Evolutionary conservation across 2,329 filamentous ascomycete genomes (phyloP), one percentile per base, ranked within the genome.

Genomic region (Aphanoascus verrucosus): DNA sequence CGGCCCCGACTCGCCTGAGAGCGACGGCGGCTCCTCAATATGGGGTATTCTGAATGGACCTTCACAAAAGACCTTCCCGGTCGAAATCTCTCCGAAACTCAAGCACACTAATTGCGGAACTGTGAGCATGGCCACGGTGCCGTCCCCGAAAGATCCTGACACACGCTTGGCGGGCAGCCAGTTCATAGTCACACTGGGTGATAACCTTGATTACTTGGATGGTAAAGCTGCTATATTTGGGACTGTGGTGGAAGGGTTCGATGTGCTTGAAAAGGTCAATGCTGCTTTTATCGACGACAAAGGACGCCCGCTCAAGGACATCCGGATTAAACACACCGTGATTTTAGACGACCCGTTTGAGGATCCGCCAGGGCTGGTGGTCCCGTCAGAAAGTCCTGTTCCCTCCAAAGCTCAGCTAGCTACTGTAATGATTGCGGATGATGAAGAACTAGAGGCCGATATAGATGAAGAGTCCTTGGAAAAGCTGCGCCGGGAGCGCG

Each of bases 101-200:
- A 95, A 93, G 69, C 93, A 98, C 69, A 73, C 80, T 40, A 88
- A 95, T 68, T 83, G 86, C 60, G 91, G 91, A 52, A 96, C 88
- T 12, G 90, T 98, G 57, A 96, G 90, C 73, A 95, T 97, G 88
- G 93, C 91, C n/a, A 96, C 91, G 0, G 87, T 83, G 15, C 84
- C 86, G 0, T 81, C 84, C 8, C 74, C 83, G 3, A 77, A 79
- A 14, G 86, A 96, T 63, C 84, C 87, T 2, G 89, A 96, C 61
- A 82, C 83, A 55, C 82, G 89, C 32, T 73, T 95, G 43, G 89
- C 89, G 0, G 89, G 80, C 5, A 95, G 89, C 62, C 91, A 98
- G 67, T 98, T 98, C 67, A 84, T 97, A 63, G 82, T 98, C 56
- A 96, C 91, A 0, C 76, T 96, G 3, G 89, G 87, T 37, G 88